Conservation (phyloP, 1,139 yeast species). For the Pichia sp. region DNA sequence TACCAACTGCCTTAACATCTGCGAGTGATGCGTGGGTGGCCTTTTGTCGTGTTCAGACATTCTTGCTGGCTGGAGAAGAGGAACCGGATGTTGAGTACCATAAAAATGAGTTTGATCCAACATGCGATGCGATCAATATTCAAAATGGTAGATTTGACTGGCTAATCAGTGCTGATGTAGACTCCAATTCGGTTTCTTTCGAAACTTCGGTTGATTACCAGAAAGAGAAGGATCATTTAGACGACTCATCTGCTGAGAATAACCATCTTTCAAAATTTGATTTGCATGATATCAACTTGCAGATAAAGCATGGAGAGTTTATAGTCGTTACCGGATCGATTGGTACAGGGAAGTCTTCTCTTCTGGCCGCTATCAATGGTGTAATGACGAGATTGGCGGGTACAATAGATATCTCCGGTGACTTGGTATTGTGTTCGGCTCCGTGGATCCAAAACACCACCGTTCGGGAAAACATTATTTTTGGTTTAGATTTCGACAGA, state of each 20-base stretch:
- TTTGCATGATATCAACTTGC: constrained; percentile 35
- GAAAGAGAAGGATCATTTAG: constrained; percentile 2
- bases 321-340: constrained; percentile 62
- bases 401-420: constrained; percentile 36
- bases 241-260: constrained; percentile 2
- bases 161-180: constrained; percentile 37
- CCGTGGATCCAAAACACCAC: constrained; percentile 90
- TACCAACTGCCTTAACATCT: constrained; percentile 46
- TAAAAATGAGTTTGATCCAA: neutral
- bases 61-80: constrained; percentile 33
- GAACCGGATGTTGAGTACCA: constrained; percentile 19
- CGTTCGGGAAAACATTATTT: constrained; percentile 63
- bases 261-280: constrained; percentile 22
- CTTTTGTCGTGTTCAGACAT: constrained; percentile 37
- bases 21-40: constrained; percentile 50
- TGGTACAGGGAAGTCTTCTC: constrained; percentile 65
- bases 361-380: constrained; percentile 55
- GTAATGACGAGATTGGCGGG: constrained; percentile 48
- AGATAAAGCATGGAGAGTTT: constrained; percentile 48
- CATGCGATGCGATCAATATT: constrained; percentile 35
- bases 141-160: constrained; percentile 55
- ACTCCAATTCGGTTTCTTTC: neutral
- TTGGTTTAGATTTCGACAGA: constrained; percentile 54
- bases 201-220: neutral
- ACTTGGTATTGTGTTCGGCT: constrained; percentile 35